Conservation (phyloP, 2,329 filamentous ascomycete species). For the Cytospora paraplurivora region DNA sequence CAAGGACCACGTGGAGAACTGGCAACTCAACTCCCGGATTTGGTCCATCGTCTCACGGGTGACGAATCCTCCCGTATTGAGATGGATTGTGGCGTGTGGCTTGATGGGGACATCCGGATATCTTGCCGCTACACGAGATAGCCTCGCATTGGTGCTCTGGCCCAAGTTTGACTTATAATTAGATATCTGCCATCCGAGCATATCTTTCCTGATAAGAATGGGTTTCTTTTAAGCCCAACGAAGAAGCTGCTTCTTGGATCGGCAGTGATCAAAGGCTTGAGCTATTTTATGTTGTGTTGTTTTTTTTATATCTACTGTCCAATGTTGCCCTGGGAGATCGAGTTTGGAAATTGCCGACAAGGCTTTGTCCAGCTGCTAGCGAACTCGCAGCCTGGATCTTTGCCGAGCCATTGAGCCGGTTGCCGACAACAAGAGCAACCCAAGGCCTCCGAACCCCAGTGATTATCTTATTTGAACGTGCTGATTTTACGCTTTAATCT, state of each 20-base stretch:
- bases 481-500: conserved; percentile 46
- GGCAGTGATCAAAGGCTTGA: background rate
- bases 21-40: conserved; percentile 4
- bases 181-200: background rate
- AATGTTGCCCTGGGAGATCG: background rate
- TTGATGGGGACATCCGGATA: conserved; percentile 13
- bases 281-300: background rate
- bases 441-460: background rate
- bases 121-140: conserved; percentile 13
- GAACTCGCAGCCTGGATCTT: background rate
- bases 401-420: background rate
- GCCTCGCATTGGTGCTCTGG: conserved; percentile 9
- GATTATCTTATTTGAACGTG: background rate
- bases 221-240: background rate
- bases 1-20: conserved; percentile 18
- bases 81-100: conserved; percentile 9
- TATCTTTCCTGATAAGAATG: background rate
- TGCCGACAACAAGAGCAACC: background rate
- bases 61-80: conserved; percentile 18
- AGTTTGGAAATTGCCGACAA: background rate
- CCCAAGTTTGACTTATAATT: conserved; percentile 5
- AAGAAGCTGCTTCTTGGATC: background rate
- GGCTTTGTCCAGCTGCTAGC: background rate
- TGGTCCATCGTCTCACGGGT: background rate
- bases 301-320: background rate